phyloP scores from a whole-genome alignment of 1,284 basidiomycete species.

The Ceratorhiza oryzae-sativae region DNA sequence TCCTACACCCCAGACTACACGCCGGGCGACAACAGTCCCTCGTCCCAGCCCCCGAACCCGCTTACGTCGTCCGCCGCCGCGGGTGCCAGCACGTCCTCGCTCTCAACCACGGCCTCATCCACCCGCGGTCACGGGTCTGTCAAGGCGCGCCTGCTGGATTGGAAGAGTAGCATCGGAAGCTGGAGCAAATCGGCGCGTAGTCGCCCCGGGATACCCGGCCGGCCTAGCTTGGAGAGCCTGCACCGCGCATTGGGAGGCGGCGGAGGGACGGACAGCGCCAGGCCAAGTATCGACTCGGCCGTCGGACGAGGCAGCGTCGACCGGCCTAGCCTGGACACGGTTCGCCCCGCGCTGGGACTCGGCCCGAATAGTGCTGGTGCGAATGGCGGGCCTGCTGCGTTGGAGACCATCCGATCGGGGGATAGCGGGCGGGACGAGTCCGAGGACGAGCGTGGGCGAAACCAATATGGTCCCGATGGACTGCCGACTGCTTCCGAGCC shows the following conservation, averaged over 20 bases:
- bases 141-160: slow-evolving; percentile 27
- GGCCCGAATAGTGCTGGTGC: neutral
- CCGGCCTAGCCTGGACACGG: slow-evolving; percentile 23
- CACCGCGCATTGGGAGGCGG: slow-evolving; percentile 15
- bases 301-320: slow-evolving; percentile 1
- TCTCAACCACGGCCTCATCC: slow-evolving; percentile 15
- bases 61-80: slow-evolving; percentile 7
- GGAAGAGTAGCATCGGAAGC: slow-evolving; percentile 28
- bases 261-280: slow-evolving; percentile 5
- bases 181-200: slow-evolving; percentile 20
- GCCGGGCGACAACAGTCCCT: neutral
- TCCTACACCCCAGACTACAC: neutral
- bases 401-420: slow-evolving; percentile 1
- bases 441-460: neutral
- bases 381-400: neutral
- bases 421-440: slow-evolving; percentile 15
- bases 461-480: neutral
- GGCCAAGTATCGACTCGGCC: slow-evolving; percentile 18
- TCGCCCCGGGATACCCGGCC: neutral
- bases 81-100: slow-evolving; percentile 23
- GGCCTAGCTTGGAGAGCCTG: slow-evolving; percentile 15
- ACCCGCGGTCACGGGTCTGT: slow-evolving; percentile 10
- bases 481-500: neutral
- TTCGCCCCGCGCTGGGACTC: neutral
- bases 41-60: neutral